Conservation (phyloP, 768 basidiomycete species). For the Suillus plorans region DNA sequence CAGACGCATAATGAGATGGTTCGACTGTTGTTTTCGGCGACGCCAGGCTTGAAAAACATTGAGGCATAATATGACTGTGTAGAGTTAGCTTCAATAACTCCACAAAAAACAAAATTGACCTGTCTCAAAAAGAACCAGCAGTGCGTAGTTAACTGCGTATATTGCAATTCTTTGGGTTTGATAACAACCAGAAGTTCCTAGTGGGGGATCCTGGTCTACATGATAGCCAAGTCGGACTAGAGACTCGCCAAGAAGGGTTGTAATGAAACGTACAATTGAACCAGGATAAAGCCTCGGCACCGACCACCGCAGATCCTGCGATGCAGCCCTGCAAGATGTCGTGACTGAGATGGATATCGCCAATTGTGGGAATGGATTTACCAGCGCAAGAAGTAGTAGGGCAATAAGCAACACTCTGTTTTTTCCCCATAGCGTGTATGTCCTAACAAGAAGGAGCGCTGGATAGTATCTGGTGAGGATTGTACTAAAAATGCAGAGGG, state of each 20-base stretch:
- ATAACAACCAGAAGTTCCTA: background rate
- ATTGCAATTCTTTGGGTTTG: background rate
- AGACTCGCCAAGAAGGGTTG: background rate
- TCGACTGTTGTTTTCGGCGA: background rate
- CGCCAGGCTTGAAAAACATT: background rate
- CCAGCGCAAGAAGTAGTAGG: background rate
- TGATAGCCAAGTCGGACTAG: background rate
- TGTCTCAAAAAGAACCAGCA: background rate
- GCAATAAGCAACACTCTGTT: background rate
- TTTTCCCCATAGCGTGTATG: background rate
- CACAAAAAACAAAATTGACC: background rate
- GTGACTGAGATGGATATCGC: background rate
- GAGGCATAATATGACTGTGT: background rate
- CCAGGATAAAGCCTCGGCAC: background rate
- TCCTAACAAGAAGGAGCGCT: background rate
- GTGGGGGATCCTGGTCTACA: background rate
- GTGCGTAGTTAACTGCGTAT: background rate
- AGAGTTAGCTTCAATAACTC: background rate
- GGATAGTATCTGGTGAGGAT: background rate
- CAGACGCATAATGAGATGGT: background rate
- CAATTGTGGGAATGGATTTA: background rate
- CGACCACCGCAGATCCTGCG: background rate
- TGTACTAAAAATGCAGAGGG: background rate
- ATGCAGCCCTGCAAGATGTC: background rate
- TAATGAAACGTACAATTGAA: background rate